Base-by-base conservation (phyloP, 2,329 filamentous ascomycete genomes). In the Verticillium albo-atrum region DNA sequence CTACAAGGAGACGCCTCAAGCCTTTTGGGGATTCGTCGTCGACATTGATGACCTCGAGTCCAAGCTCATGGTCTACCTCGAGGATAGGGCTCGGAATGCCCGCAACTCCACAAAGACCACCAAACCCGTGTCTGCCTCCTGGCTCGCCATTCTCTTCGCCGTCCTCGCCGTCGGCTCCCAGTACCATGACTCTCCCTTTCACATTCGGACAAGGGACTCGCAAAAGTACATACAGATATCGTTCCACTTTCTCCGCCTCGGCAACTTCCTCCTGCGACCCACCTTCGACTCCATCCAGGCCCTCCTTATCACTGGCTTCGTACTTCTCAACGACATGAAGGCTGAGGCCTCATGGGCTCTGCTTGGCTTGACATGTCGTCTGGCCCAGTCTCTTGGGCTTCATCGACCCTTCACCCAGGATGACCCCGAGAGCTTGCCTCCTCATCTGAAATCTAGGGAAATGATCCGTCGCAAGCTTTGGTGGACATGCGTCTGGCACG, bases 401-500 rank as follows among this genome's bases (percentile, higher is more conserved):
- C 86, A 89, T 66, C 76, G 82, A 7, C 70, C 76, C 25, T 76
- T 74, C 12, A 70, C 73, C 1, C 71, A 75, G 20, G 81, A 83
- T n/a, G 73, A 72, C 27, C 72, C 74, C 2, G 81, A 81, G n/a
- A 74, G 67, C 42, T 71, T 68, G 7, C 71, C 75, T 1, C 71
- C 76, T 1, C 80, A 82, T 17, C 69, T 74, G 4, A 76, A 76
- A 54, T 72, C 76, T n/a, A 85, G 81, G 61, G 82, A 86, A 37
- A 79, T 79, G 68, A 77, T 84, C 57, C 74, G 85, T 30, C 75
- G 82, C 37, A 82, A 81, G 56, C 70, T 87, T 51, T 85, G 85
- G 85, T 83, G 86, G 86, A 87, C 83, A 4, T 86, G 84, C 64
- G 79, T 86, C 10, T 89, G 86, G 86, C 86, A 89, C 64, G 86